Evolutionary conservation across 1,284 basidiomycete species (phyloP), one percentile per base, ranked within the genome.

Genomic region (Ganoderma boninense): DNA sequence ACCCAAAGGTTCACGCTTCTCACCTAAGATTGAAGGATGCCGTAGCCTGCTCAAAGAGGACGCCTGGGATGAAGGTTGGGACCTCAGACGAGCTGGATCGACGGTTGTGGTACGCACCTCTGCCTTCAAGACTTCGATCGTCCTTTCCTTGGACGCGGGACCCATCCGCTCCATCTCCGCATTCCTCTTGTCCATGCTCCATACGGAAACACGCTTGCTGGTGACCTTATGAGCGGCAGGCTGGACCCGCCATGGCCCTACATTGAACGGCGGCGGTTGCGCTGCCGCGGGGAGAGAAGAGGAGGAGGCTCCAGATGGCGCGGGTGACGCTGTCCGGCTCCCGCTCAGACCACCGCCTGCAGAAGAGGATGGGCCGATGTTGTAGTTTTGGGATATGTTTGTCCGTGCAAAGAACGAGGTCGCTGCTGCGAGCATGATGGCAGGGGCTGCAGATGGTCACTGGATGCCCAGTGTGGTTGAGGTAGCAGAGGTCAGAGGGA

Each of bases 21-120:
- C 76, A 93, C 93, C 94, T 69, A 99, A 86, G 67, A 99, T 92
- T 74, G 95, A 97, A 2, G 97, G 97, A 83, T 99, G 98, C 32
- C 97, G 88, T 60, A 99, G 83, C 72, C 93, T 89, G 29, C 95
- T 91, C 38, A 99, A 84, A 0, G 96, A 92, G 64, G 94, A 91
- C 4, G 95, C 96, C 96, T 98, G 18, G 8, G 26, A 56, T 26
- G 32, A 13, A 20, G 26, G 23, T 60, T 32, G 29, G 26, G 49
- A 40, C 60, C 56, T 46, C 40, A 11, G 52, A 60, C 60, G 18
- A 69, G 62, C 56, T 52, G 42, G 42, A 43, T 40, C 29, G 38
- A 14, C 5, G 35, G 38, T 14, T 23, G 56, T 40, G 54, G 43
- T 16, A 81, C 86, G 72, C 78, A 96, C 96, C 91, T 98, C 97